A percentile compares a stretch with the other conserved stretches of the same genome.
phyloP scores from a whole-genome alignment of 305 asterid genomes.

The Caryopteris hybrid region DNA sequence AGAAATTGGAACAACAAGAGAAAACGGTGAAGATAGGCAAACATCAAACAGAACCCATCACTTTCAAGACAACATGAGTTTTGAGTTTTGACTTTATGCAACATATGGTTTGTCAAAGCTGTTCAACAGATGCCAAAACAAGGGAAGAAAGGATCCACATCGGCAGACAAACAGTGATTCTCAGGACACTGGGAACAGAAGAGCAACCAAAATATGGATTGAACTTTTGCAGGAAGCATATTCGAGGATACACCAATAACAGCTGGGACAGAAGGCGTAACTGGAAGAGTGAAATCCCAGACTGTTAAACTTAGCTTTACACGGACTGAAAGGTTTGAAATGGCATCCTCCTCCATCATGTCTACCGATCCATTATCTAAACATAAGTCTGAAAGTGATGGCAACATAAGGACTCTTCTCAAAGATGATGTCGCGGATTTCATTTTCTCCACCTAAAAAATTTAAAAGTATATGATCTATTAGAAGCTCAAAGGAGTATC shows the following conservation, averaged over 20 bases:
- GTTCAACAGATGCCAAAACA: neutral
- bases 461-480: conserved; percentile 3
- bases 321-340: conserved; percentile 66
- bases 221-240: conserved; percentile 9
- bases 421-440: conserved; percentile 70
- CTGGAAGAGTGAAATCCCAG: conserved; percentile 94
- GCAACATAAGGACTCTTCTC: conserved; percentile 76
- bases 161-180: neutral
- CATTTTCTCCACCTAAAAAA: conserved; percentile 67
- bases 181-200: neutral
- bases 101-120: neutral
- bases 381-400: conserved; percentile 69
- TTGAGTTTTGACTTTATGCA: neutral
- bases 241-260: conserved; percentile 97
- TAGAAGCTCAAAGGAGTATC: conserved; percentile 21
- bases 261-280: conserved; percentile 94
- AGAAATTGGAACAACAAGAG: conserved; percentile 1
- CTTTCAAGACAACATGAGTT: neutral
- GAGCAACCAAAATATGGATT: conserved; percentile 4
- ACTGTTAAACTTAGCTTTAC: conserved; percentile 81
- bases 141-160: neutral
- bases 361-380: conserved; percentile 68
- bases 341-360: conserved; percentile 96
- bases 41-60: neutral
- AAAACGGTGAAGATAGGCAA: neutral